Percentiles rank a stretch among this genome's conserved stretches.
These are phyloP conservation scores for Zygoascus sp. DNA, from an alignment of 1,139 yeast genomes.

Conservation along the genomic window DNA sequence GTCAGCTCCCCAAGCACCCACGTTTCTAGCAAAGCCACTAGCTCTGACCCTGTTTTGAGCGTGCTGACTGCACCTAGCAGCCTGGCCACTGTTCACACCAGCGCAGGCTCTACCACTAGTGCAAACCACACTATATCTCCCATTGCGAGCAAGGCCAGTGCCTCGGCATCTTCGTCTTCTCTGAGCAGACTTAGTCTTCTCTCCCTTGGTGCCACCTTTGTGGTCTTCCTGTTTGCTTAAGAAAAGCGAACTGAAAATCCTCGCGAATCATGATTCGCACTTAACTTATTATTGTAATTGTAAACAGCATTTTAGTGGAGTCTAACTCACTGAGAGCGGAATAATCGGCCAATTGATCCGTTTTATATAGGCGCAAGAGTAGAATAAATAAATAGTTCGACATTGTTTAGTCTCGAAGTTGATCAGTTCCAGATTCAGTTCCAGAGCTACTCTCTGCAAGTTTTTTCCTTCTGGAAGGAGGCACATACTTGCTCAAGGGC, in stretches of 20 bases:
- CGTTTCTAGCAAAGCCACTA: background rate
- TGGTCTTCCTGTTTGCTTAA: background rate
- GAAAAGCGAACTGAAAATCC: background rate
- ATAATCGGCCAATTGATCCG: background rate
- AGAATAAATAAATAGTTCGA: background rate
- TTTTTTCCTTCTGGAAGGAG: slow-evolving; percentile 22
- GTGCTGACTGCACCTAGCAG: background rate
- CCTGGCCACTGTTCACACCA: background rate
- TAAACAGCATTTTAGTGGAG: background rate
- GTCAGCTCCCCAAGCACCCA: too few species aligned
- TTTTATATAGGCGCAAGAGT: background rate
- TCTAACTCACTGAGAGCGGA: background rate
- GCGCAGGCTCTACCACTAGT: background rate
- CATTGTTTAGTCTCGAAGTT: background rate
- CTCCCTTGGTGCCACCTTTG: background rate
- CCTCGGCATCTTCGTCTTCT: background rate
- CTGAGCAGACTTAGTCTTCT: background rate
- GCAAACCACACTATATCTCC: background rate
- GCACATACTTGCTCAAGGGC: slow-evolving; percentile 28
- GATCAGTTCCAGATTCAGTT: background rate
- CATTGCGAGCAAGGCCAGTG: background rate
- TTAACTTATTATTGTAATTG: slow-evolving; percentile 3
- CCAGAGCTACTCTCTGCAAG: background rate
- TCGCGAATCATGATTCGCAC: background rate
- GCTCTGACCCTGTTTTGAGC: background rate